Evolutionary conservation across 306 rosid genomes (phyloP).

Genomic region (Cicer cuneatum): DNA sequence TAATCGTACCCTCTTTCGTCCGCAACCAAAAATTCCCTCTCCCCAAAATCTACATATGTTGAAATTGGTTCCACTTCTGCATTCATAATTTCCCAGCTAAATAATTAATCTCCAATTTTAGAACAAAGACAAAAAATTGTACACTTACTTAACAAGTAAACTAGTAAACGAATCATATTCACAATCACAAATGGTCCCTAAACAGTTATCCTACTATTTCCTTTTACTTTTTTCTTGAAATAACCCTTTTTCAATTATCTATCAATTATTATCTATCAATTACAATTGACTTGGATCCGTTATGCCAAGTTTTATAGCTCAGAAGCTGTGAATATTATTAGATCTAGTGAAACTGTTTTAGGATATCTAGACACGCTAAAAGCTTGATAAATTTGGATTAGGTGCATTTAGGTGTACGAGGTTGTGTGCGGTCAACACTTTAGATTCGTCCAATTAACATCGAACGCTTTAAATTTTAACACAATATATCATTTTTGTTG

Average conservation of each 20-base stretch:
- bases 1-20: constrained; percentile 90
- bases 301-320: too few species aligned
- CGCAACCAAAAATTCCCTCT: constrained; percentile 84
- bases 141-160: not conserved
- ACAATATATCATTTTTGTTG: too few species aligned
- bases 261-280: too few species aligned
- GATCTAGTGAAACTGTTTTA: too few species aligned
- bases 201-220: constrained; percentile 1
- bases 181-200: constrained; percentile 1
- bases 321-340: too few species aligned
- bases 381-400: too few species aligned
- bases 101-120: constrained; percentile 28
- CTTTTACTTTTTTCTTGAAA: not conserved
- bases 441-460: too few species aligned
- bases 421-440: too few species aligned
- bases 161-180: not conserved
- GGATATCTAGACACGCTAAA: too few species aligned
- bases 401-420: too few species aligned
- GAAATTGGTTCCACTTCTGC: constrained; percentile 98
- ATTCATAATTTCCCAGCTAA: constrained; percentile 36
- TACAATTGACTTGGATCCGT: too few species aligned
- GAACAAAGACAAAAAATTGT: not conserved
- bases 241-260: not conserved
- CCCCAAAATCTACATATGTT: constrained; percentile 80
- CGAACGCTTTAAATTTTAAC: too few species aligned